Evolutionary conservation across 805 yeast genomes (phyloP), one percentile per base, ranked within the genome.

Genomic region (Starmerella sirachaensis): DNA sequence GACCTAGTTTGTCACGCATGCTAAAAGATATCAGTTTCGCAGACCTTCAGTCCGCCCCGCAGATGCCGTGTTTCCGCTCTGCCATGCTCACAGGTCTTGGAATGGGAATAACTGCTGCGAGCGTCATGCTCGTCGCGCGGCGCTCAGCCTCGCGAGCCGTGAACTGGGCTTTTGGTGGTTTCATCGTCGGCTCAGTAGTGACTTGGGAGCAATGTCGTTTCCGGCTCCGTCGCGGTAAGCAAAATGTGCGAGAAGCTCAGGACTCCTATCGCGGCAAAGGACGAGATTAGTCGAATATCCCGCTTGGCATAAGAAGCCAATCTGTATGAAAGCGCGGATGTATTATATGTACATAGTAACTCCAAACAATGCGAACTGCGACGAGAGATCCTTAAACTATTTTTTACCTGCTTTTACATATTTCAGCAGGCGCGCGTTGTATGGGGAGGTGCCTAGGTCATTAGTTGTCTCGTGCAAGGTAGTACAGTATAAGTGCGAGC

Each of bases 141-240:
- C 43, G 54, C n/a, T 37, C 51, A 3, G 21, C 41, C 9, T 6
- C 62, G 8, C 69, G 69, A 43, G 76, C 93, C 1, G 64, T 72
- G 12, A 82, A 86, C 53, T 86, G 95, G 94, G 77, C 78, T 8
- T 65, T 81, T 35, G 79, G 80, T 26, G 93, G 91, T 3, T 72
- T 84, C 46, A 59, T 81, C 39, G 55, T 84, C 16, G 95, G 95
- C 1, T 74, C 82, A 31, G 67, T 81, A 0, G 75, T 81, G 19
- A 82, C 93, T 1, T 86, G 94, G 94, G 95, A 86, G 55, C 94
- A 84, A 59, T 86, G 97, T 57, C 67, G 94, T 41, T 65, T 74
- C 33, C 67, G 73, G 32, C 67, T 93, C 56, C 66, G 77, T 51
- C 70, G 72, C 45, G 74, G 80, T 38, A 68, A 74, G 54, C 69